Conservation (phyloP, 306 rosid species). For the Inga oerstediana region DNA sequence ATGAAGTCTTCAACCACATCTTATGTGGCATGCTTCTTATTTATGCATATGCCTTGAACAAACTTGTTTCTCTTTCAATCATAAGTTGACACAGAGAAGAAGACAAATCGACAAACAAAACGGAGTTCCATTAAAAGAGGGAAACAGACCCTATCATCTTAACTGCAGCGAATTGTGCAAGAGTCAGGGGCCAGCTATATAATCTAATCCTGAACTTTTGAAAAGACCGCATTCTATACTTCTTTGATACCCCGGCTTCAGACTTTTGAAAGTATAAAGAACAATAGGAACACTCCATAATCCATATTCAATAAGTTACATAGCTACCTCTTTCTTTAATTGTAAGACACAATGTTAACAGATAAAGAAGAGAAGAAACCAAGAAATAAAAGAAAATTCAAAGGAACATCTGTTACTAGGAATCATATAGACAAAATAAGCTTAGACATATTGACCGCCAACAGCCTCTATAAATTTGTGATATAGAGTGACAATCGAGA, state of each 20-base stretch:
- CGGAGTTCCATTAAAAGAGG: not conserved
- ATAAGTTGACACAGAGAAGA: not conserved
- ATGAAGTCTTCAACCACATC: not conserved
- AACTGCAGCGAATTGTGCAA: not conserved
- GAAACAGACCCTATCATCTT: not conserved
- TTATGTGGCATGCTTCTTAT: not conserved
- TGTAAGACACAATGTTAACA: not conserved
- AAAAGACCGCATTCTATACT: not conserved
- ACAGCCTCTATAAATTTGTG: not conserved
- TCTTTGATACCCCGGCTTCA: not conserved
- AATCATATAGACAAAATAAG: not conserved
- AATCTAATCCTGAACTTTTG: not conserved
- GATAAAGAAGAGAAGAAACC: not conserved
- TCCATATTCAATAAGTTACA: not conserved
- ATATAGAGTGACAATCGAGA: not conserved
- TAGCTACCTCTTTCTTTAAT: not conserved
- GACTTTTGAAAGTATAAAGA: not conserved
- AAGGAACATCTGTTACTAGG: not conserved
- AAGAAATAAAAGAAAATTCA: not conserved
- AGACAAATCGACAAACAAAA: not conserved
- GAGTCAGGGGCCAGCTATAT: not conserved
- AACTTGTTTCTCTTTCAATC: not conserved
- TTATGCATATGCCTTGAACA: slow-evolving; percentile 1
- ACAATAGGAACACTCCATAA: not conserved
- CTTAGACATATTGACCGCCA: not conserved